Conservation (phyloP, 2,329 filamentous ascomycete species). For the Fusarium newnesense region DNA sequence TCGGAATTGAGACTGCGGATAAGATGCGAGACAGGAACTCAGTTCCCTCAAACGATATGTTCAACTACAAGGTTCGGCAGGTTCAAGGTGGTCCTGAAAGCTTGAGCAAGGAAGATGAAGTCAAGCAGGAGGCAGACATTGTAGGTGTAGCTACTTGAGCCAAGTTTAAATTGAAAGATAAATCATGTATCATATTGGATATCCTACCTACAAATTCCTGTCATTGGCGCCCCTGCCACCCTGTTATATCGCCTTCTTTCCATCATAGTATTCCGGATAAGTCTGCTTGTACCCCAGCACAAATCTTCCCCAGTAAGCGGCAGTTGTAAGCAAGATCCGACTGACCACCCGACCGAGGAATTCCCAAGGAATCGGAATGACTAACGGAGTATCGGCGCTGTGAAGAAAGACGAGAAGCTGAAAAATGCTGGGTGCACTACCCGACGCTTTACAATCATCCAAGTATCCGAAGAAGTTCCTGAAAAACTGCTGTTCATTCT, state of each 20-base stretch:
- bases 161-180: neutral
- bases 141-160: neutral
- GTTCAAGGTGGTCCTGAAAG: neutral
- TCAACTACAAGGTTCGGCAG: slow-evolving; percentile 3
- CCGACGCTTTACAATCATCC: slow-evolving; percentile 3
- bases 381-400: slow-evolving; percentile 2
- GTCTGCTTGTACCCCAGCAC: neutral
- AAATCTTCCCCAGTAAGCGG: slow-evolving; percentile 1
- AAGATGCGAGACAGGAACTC: slow-evolving; percentile 48
- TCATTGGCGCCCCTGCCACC: accelerated
- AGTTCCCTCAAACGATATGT: slow-evolving; percentile 47
- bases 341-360: neutral
- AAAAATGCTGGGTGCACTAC: slow-evolving; percentile 3
- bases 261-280: slow-evolving; percentile 2
- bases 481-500: slow-evolving; percentile 6
- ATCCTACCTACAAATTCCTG: accelerated
- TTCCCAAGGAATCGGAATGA: neutral
- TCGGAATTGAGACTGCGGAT: slow-evolving; percentile 44
- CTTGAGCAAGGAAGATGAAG: neutral
- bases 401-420: slow-evolving; percentile 11
- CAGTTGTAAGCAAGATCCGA: neutral
- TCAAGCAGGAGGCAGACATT: neutral
- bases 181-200: accelerated
- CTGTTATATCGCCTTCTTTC: neutral
- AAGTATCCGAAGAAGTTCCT: slow-evolving; percentile 8